A percentile compares a stretch with the other conserved stretches of the same genome.
These are phyloP conservation scores for Scorias spongiosa DNA, from an alignment of 2,329 filamentous ascomycete species.

Conservation along the genomic window DNA sequence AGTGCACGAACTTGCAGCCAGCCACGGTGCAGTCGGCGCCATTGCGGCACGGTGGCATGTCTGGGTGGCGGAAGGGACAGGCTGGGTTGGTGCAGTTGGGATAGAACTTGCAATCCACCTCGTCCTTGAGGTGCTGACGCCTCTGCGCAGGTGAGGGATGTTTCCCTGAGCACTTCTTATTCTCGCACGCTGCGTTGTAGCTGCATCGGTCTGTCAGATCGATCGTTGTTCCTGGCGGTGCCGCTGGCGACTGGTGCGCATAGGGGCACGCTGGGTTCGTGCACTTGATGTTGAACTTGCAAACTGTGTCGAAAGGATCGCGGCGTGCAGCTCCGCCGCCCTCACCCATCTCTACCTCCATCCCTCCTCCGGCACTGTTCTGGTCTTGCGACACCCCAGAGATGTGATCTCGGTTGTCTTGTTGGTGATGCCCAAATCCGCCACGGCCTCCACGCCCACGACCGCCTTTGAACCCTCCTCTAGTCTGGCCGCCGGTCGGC, in stretches of 20 bases:
- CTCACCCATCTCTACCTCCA: slow-evolving; percentile 40
- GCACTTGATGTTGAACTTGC: slow-evolving; percentile 81
- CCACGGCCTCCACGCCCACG: slow-evolving; percentile 14
- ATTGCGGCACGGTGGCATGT: slow-evolving; percentile 76
- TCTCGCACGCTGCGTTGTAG: slow-evolving; percentile 87
- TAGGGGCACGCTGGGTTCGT: slow-evolving; percentile 82
- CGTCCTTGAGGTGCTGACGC: slow-evolving; percentile 51
- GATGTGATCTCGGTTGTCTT: slow-evolving; percentile 1
- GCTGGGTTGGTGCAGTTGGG: slow-evolving; percentile 78
- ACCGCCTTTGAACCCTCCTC: background rate
- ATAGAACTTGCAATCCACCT: slow-evolving; percentile 80
- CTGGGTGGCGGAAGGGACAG: slow-evolving; percentile 81
- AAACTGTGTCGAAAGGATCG: slow-evolving; percentile 49
- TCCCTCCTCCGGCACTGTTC: slow-evolving; percentile 26
- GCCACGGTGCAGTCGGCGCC: slow-evolving; percentile 71
- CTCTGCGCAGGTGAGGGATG: slow-evolving; percentile 84
- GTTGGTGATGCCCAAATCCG: slow-evolving; percentile 1
- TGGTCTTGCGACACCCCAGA: background rate
- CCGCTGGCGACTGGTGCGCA: slow-evolving; percentile 85
- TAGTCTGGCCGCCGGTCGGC: background rate
- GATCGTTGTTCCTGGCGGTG: slow-evolving; percentile 58
- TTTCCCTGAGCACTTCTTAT: slow-evolving; percentile 78
- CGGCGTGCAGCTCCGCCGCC: slow-evolving; percentile 32
- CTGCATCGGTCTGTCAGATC: slow-evolving; percentile 69
- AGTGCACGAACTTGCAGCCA: slow-evolving; percentile 81